phyloP scores from a whole-genome alignment of 495 filamentous ascomycete species.

The Penicillium malachiteum region DNA sequence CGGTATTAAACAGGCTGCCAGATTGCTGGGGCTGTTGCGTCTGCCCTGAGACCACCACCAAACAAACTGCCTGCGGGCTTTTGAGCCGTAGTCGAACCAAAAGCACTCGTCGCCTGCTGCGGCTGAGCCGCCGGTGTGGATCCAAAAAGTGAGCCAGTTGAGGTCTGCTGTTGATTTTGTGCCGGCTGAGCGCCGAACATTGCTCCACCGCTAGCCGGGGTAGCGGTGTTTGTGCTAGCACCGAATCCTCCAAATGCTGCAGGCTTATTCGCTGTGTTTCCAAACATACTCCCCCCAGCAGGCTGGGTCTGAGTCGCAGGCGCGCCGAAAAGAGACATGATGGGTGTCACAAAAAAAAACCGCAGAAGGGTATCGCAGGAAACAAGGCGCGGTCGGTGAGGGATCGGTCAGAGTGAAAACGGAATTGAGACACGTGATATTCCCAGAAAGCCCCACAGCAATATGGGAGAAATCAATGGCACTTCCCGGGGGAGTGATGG shows the following conservation, averaged over 20 bases:
- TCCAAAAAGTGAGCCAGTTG: constrained; percentile 10
- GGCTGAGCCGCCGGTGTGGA: constrained; percentile 30
- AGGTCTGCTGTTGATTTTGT: constrained; percentile 24
- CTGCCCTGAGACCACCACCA: constrained; percentile 17
- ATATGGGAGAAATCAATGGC: constrained; percentile 7
- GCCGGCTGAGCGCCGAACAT: constrained; percentile 26
- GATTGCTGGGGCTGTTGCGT: constrained; percentile 23
- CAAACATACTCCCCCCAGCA: constrained; percentile 28
- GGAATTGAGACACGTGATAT: background rate
- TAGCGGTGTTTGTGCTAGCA: constrained; percentile 17
- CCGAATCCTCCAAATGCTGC: constrained; percentile 36
- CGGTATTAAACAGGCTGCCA: constrained; percentile 12
- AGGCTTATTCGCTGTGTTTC: constrained; percentile 33
- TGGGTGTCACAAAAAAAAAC: constrained; percentile 19
- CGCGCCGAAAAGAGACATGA: constrained; percentile 46
- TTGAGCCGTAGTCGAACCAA: constrained; percentile 33
- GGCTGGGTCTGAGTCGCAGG: constrained; percentile 24
- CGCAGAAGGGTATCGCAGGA: constrained; percentile 15
- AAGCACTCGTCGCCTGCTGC: constrained; percentile 35
- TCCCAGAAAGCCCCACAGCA: background rate
- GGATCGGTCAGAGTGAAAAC: background rate
- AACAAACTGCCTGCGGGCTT: constrained; percentile 33
- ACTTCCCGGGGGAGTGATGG: constrained; percentile 8
- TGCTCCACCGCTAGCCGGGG: constrained; percentile 20
- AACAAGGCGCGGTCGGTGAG: constrained; percentile 19